These are phyloP conservation scores for Claviceps arundinis DNA, from an alignment of 2,329 filamentous ascomycete genomes.

Conservation along the genomic window DNA sequence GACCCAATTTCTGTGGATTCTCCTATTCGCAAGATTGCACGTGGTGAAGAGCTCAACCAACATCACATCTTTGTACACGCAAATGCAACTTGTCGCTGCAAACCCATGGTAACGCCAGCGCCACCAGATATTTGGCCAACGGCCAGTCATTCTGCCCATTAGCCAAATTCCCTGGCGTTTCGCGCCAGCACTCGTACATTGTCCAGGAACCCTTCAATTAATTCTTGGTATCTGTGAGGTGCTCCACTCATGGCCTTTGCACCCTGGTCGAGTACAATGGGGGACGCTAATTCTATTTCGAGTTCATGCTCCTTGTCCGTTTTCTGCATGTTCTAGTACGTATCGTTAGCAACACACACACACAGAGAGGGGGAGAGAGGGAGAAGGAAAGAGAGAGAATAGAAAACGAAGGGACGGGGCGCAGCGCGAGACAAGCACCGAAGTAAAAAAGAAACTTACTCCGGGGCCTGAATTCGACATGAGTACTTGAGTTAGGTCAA, in stretches of 20 bases:
- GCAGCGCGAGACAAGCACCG: neutral
- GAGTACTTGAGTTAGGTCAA: slow-evolving; percentile 87
- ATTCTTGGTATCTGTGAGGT: slow-evolving; percentile 47
- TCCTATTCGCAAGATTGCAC: neutral
- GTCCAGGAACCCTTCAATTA: slow-evolving; percentile 63
- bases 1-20: neutral
- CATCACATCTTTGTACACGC: neutral
- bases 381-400: neutral
- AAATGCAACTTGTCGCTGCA: neutral
- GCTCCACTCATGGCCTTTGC: slow-evolving; percentile 36
- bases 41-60: neutral
- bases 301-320: slow-evolving; percentile 62
- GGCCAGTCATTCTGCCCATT: neutral
- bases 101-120: neutral
- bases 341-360: slow-evolving; percentile 2
- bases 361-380: neutral
- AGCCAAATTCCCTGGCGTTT: slow-evolving; percentile 22
- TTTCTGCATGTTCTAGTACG: slow-evolving; percentile 23
- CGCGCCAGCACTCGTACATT: slow-evolving; percentile 51
- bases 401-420: neutral
- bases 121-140: neutral
- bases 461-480: slow-evolving; percentile 24
- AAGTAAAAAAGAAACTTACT: slow-evolving; percentile 16
- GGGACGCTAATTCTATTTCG: slow-evolving; percentile 61
- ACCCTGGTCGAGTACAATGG: slow-evolving; percentile 53